Evolutionary conservation across 192 early-diverging fungal species (phyloP), one percentile per base, ranked within the genome.

Genomic region (Phycomyces nitens): DNA sequence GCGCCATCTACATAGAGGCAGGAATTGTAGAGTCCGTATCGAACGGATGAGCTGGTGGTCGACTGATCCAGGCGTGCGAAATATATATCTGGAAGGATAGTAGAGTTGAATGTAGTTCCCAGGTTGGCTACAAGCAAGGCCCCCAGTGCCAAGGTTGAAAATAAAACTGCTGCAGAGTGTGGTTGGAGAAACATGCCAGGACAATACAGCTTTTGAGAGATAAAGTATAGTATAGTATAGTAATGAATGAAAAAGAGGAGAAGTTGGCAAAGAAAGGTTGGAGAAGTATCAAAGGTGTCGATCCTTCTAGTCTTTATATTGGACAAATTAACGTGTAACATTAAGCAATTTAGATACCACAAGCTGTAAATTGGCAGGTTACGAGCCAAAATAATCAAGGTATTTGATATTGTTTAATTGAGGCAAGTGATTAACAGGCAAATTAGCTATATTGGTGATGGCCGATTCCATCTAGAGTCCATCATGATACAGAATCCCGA

Each of bases 401-500:
- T 34, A 7, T 34, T 2, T 34, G 29, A 34, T 34, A 5, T 34
- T 34, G 29, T 34, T 34, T 34, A 34, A 34, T 34, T 34, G 7
- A 7, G 29, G 29, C 29, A 34, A 34, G 29, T 34, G 29, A 34
- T 34, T 34, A 34, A 34, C 29, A 34, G 29, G 29, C 7, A 5
- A 34, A 34, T 34, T 34, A 81, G 74, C 41, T 88, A 81, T 72
- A 73, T 94, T 50, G 97, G 95, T 29, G 96, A 99, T 66, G 97
- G 97, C 2, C 80, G 96, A 41, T 99, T 99, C 74, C 97, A 99
- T 80, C 80, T 99, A 27, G 97, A 98, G 75, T 91, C 94, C 20
- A 95, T 98, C 61, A 97, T 99, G 97, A 97, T 99, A 53, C 89
- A 92, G 59, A 99, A 99, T 67, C 96, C 96, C 0, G 74, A 80